Evolutionary conservation across 176 grass and related monocot genomes (phyloP).

Genomic region (Oryza rufipogon): DNA sequence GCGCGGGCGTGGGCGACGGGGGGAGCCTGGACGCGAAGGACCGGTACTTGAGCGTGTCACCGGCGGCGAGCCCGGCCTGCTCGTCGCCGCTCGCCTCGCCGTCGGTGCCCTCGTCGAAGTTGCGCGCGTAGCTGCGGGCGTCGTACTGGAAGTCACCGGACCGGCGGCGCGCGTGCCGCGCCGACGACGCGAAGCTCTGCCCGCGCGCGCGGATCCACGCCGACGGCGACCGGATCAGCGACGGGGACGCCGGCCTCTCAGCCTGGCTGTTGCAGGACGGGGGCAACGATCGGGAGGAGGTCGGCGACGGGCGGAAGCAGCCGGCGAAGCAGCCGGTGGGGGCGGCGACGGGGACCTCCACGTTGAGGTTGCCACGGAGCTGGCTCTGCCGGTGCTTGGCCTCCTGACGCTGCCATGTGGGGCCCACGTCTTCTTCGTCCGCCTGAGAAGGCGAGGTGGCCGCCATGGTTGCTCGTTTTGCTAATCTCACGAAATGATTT

Average conservation of each 20-base stretch:
- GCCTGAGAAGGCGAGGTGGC: not conserved
- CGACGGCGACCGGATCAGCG: conserved; percentile 49
- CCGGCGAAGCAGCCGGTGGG: not conserved
- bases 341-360: conserved; percentile 28
- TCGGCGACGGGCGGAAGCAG: conserved; percentile 23
- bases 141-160: conserved; percentile 50
- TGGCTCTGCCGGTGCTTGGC: conserved; percentile 20
- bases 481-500: not conserved
- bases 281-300: not conserved
- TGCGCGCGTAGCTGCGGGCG: conserved; percentile 58
- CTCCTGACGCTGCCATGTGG: not conserved
- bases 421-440: not conserved
- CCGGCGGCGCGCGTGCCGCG: conserved; percentile 21
- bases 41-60: conserved; percentile 22
- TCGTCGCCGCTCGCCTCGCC: conserved; percentile 2
- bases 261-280: not conserved
- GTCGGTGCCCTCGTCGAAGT: conserved; percentile 52
- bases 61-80: not conserved
- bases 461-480: not conserved
- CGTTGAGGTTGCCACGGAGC: conserved; percentile 17
- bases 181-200: conserved; percentile 34
- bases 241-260: conserved; percentile 16
- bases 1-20: not conserved
- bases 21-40: conserved; percentile 54
- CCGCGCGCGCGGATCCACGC: conserved; percentile 49